phyloP scores from a whole-genome alignment of 208 protist species.

The Histomonas meleagridis region DNA sequence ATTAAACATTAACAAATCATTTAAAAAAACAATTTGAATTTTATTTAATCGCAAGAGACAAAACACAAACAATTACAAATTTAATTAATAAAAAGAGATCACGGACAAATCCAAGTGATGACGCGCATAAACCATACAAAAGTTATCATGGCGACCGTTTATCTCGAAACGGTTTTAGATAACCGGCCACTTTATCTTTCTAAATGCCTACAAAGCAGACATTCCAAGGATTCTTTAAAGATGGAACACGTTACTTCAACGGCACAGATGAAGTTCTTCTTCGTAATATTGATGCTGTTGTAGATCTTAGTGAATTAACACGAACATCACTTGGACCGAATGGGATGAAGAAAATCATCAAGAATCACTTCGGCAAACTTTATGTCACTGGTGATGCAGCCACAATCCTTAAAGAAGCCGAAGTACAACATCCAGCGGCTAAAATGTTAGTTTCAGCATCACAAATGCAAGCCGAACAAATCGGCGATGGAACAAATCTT shows the following conservation, averaged over 20 bases:
- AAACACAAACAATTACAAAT: no score
- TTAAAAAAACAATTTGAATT: no score
- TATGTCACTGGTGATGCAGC: constrained; percentile 98
- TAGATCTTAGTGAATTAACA: constrained; percentile 82
- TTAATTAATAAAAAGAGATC: no score
- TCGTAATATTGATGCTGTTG: constrained; percentile 91
- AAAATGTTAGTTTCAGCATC: constrained; percentile 95
- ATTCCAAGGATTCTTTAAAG: constrained; percentile 49
- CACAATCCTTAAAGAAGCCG: constrained; percentile 96
- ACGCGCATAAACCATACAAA: no score
- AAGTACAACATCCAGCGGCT: constrained; percentile 81
- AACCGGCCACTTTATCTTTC: not conserved
- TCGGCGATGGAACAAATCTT: constrained; percentile 97
- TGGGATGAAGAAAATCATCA: constrained; percentile 98
- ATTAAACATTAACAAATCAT: no score
- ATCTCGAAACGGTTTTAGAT: no score
- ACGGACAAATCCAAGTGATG: no score
- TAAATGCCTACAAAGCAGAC: not conserved
- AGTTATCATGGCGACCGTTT: no score
- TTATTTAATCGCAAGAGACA: no score
- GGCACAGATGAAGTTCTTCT: constrained; percentile 83
- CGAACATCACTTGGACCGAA: constrained; percentile 92
- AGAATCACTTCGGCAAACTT: constrained; percentile 97
- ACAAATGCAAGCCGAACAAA: constrained; percentile 83
- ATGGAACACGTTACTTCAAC: constrained; percentile 59